Evolutionary conservation across 78 protist species (phyloP).

Genomic region (Pigoraptor vietnamica): DNA sequence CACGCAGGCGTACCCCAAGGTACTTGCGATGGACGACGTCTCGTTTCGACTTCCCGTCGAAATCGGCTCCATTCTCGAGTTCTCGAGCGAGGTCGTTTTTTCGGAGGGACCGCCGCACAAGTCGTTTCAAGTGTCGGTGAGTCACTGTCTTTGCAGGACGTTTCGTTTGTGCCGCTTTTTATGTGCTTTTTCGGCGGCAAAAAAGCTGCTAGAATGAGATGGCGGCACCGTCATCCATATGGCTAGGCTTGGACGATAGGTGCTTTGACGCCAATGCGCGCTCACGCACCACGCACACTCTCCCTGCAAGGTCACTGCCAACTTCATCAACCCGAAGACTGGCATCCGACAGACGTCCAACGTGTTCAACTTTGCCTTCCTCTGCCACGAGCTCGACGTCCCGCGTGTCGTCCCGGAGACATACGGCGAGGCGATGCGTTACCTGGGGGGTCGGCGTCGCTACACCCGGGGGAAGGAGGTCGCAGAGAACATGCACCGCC

Average conservation of each 20-base stretch:
- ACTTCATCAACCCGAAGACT: not conserved
- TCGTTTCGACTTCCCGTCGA: slow-evolving; percentile 6
- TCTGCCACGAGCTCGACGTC: not conserved
- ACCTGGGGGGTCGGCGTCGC: not conserved
- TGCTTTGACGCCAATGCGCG: too few relatives aligned
- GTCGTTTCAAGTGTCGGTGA: not conserved
- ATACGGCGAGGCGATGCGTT: not conserved
- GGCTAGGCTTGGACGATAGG: too few relatives aligned
- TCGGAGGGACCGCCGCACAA: not conserved
- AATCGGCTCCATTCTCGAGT: slow-evolving; percentile 5
- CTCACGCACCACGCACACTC: too few relatives aligned
- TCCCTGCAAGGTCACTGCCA: not conserved
- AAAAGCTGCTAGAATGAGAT: too few relatives aligned
- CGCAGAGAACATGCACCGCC: not conserved
- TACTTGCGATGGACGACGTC: slow-evolving; percentile 3
- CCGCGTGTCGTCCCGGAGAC: not conserved
- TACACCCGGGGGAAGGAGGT: not conserved
- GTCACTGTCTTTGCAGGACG: not conserved
- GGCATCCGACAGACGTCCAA: not conserved
- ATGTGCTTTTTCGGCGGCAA: too few relatives aligned
- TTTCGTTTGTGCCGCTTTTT: too few relatives aligned
- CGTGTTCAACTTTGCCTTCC: not conserved
- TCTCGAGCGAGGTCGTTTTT: not conserved
- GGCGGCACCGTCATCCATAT: too few relatives aligned
- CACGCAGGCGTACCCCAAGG: not conserved